Evolutionary conservation across 306 rosid species (phyloP).

Genomic region (Begonia loranthoides): DNA sequence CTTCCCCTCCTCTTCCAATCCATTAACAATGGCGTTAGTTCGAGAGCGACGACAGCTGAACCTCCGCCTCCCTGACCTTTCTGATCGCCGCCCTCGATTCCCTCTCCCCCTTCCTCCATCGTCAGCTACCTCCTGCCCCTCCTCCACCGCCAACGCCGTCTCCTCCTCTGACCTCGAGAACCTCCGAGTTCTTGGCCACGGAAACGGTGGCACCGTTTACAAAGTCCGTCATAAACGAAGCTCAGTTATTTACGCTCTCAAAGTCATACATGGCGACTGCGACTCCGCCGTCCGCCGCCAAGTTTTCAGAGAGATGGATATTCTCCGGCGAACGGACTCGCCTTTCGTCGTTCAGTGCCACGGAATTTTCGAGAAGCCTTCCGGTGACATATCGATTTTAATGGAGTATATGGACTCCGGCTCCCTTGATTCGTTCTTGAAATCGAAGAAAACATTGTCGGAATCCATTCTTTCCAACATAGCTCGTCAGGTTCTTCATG

Average conservation of each 20-base stretch:
- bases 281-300: constrained; percentile 59
- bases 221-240: constrained; percentile 66
- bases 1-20: not conserved
- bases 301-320: constrained; percentile 46
- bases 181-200: constrained; percentile 72
- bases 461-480: constrained; percentile 37
- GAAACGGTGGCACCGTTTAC: constrained; percentile 90
- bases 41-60: constrained; percentile 68
- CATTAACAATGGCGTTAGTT: constrained; percentile 46
- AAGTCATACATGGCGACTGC: constrained; percentile 36
- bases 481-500: constrained; percentile 58
- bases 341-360: constrained; percentile 49
- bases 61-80: constrained; percentile 49
- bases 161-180: constrained; percentile 39
- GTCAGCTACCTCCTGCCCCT: constrained; percentile 1
- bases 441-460: constrained; percentile 34
- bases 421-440: constrained; percentile 34
- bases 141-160: constrained; percentile 11
- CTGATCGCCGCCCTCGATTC: constrained; percentile 27
- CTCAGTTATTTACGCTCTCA: constrained; percentile 39
- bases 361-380: constrained; percentile 58
- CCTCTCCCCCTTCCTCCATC: constrained; percentile 14
- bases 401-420: constrained; percentile 82
- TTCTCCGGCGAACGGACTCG: constrained; percentile 78
- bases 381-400: constrained; percentile 56